These are phyloP conservation scores for Phytophthora agathidicida DNA, from an alignment of 352 stramenopile genomes.

Conservation along the genomic window DNA sequence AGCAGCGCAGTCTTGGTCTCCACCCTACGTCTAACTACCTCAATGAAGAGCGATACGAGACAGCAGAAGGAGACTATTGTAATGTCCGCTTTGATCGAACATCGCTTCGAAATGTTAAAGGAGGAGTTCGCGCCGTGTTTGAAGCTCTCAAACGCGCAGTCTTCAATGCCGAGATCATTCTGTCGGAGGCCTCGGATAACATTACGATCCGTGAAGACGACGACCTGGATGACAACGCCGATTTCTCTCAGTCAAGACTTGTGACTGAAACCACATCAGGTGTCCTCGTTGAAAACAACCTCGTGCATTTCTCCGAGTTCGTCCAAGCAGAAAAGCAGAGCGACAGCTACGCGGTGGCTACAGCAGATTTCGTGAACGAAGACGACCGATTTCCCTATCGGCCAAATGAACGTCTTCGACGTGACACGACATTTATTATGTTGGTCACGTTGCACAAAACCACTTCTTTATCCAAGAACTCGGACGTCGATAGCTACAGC, in stretches of 20 bases:
- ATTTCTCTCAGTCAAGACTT: constrained; percentile 27
- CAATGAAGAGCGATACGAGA: constrained; percentile 38
- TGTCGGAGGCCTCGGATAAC: constrained; percentile 32
- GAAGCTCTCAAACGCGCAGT: constrained; percentile 26
- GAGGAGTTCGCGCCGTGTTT: constrained; percentile 28
- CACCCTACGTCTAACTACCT: constrained; percentile 32
- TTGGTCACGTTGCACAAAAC: constrained; percentile 14
- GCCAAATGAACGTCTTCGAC: constrained; percentile 29
- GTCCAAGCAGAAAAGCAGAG: neutral
- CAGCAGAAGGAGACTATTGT: constrained; percentile 42
- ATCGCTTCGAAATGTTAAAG: constrained; percentile 9
- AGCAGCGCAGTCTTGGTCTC: constrained; percentile 43
- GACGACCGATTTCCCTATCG: constrained; percentile 49
- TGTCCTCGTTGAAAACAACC: constrained; percentile 30
- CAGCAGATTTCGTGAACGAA: constrained; percentile 37
- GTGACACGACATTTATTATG: constrained; percentile 38
- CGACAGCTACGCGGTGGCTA: constrained; percentile 5
- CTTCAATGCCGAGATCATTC: constrained; percentile 40
- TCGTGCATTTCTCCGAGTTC: constrained; percentile 30
- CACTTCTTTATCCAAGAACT: neutral
- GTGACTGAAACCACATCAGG: constrained; percentile 18
- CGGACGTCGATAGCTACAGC: constrained; percentile 4
- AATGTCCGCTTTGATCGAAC: constrained; percentile 49
- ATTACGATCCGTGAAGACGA: constrained; percentile 43
- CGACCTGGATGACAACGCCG: constrained; percentile 22